phyloP scores from a whole-genome alignment of 2,329 filamentous ascomycete genomes.

The Hypoxylon sp. region DNA sequence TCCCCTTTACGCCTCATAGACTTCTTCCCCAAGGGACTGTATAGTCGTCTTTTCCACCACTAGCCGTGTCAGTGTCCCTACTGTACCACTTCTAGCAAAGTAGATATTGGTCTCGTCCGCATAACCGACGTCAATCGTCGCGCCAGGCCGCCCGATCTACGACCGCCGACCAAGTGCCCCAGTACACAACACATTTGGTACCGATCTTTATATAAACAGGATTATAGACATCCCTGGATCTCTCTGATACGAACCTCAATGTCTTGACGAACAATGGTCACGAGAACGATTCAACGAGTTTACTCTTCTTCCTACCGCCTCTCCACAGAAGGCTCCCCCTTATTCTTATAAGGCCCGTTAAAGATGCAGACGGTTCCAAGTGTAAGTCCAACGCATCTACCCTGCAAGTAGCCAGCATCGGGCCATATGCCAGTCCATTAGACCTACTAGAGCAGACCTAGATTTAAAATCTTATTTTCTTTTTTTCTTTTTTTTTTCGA shows the following conservation, averaged over 20 bases:
- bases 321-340: constrained; percentile 51
- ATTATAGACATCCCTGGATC: constrained; percentile 44
- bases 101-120: constrained; percentile 41
- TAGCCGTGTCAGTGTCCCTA: constrained; percentile 19
- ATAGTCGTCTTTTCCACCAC: constrained; percentile 8
- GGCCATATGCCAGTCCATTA: constrained; percentile 4
- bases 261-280: constrained; percentile 52
- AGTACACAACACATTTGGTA: constrained; percentile 34
- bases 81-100: constrained; percentile 39
- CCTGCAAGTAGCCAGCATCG: constrained; percentile 16
- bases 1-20: background rate
- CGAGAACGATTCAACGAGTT: constrained; percentile 45
- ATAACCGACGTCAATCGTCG: constrained; percentile 38
- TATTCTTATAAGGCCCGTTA: constrained; percentile 54
- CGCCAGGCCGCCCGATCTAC: constrained; percentile 46
- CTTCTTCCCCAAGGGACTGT: constrained; percentile 7
- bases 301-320: constrained; percentile 46
- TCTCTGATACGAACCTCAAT: constrained; percentile 43
- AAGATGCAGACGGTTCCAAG: constrained; percentile 67
- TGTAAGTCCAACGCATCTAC: constrained; percentile 55
- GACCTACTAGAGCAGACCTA: constrained; percentile 14
- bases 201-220: constrained; percentile 37
- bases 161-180: constrained; percentile 41
- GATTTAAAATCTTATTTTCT: constrained; percentile 4
- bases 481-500: constrained; percentile 4